These are phyloP conservation scores for Xylaria polymorpha DNA, from an alignment of 2,329 filamentous ascomycete species.

Conservation along the genomic window DNA sequence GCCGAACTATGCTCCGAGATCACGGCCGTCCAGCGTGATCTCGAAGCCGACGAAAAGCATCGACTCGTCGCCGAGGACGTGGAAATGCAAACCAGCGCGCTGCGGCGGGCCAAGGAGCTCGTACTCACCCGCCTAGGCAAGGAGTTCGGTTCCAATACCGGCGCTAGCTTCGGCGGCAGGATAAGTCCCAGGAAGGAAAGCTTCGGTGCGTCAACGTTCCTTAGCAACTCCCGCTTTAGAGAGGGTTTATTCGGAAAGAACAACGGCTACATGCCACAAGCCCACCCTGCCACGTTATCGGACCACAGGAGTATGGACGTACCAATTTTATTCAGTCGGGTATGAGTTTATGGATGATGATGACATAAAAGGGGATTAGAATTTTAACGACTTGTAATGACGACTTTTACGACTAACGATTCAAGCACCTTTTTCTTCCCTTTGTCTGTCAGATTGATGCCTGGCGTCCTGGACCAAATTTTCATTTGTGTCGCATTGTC, in stretches of 20 bases:
- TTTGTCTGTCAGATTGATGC: conserved; percentile 37
- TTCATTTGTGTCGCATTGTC: conserved; percentile 30
- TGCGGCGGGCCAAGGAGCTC: conserved; percentile 69
- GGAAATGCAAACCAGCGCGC: conserved; percentile 63
- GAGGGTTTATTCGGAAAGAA: conserved; percentile 57
- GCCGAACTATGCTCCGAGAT: conserved; percentile 59
- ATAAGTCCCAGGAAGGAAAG: conserved; percentile 44
- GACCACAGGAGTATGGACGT: conserved; percentile 65
- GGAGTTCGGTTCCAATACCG: conserved; percentile 57
- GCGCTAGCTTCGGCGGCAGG: conserved; percentile 46
- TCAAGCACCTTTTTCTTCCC: conserved; percentile 18
- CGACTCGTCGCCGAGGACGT: conserved; percentile 68
- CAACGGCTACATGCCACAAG: conserved; percentile 24
- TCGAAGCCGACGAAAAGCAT: conserved; percentile 67
- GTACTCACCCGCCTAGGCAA: conserved; percentile 69
- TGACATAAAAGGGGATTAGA: conserved; percentile 24
- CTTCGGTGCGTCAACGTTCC: conserved; percentile 50
- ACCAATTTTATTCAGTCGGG: conserved; percentile 67
- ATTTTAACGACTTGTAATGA: conserved; percentile 44
- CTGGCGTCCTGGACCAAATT: conserved; percentile 33
- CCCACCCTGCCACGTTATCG: conserved; percentile 22
- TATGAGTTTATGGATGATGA: conserved; percentile 36
- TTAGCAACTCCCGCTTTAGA: conserved; percentile 54
- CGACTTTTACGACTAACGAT: conserved; percentile 37
- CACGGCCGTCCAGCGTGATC: conserved; percentile 67